phyloP scores from a whole-genome alignment of 1,139 yeast species.

The Saccharomyces hybrid region DNA sequence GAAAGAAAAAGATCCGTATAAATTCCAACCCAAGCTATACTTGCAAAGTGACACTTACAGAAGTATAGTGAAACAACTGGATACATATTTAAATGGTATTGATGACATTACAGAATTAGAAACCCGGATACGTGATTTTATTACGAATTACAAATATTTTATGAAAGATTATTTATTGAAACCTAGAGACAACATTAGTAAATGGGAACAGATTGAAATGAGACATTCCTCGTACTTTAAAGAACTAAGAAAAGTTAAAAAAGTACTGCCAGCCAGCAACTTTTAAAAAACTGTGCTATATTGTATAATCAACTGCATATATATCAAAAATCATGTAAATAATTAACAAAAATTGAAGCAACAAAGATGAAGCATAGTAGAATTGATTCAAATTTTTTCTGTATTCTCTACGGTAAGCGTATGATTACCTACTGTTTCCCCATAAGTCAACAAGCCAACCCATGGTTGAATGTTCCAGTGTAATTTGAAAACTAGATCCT shows the following conservation, averaged over 20 bases:
- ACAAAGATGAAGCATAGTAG: background rate
- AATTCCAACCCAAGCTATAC: slow-evolving; percentile 19
- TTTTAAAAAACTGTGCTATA: background rate
- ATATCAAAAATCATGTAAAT: background rate
- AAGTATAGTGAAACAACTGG: slow-evolving; percentile 34
- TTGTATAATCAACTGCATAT: slow-evolving; percentile 1
- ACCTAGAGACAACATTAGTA: slow-evolving; percentile 15
- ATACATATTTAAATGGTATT: slow-evolving; percentile 19
- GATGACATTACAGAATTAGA: slow-evolving; percentile 8
- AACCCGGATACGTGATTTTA: slow-evolving; percentile 8
- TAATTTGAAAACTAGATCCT: slow-evolving; percentile 61
- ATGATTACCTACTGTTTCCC: slow-evolving; percentile 41
- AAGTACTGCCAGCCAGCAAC: slow-evolving; percentile 9
- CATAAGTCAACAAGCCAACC: slow-evolving; percentile 72
- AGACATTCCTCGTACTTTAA: slow-evolving; percentile 14
- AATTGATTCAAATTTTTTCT: background rate
- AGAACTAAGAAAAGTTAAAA: slow-evolving; percentile 16
- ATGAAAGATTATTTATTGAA: slow-evolving; percentile 28
- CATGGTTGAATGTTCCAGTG: slow-evolving; percentile 94
- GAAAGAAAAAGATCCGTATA: slow-evolving; percentile 20
- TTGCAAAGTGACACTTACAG: slow-evolving; percentile 41
- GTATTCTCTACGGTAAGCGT: background rate
- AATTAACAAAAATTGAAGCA: background rate
- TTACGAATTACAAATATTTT: slow-evolving; percentile 20
- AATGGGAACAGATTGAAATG: slow-evolving; percentile 22